Percentiles rank a stretch among this genome's conserved stretches.
These are phyloP conservation scores for Dioscorea cayenensis DNA, from an alignment of 116 monocot genomes.

Conservation along the genomic window DNA sequence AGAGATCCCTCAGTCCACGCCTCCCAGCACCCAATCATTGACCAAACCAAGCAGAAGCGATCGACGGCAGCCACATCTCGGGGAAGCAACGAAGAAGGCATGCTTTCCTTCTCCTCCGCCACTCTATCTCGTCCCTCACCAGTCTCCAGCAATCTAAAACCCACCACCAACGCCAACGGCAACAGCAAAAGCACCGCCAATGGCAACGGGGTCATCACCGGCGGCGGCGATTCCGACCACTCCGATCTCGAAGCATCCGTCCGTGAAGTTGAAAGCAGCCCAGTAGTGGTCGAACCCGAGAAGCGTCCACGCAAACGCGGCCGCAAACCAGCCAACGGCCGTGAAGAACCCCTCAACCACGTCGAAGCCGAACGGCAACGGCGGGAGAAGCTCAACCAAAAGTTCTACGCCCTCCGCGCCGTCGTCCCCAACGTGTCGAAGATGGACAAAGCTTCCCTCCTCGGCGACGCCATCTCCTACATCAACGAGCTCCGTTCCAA, in stretches of 20 bases:
- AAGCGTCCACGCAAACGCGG: slow-evolving; percentile 63
- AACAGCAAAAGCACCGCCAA: too few species aligned
- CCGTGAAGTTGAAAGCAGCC: slow-evolving; percentile 50
- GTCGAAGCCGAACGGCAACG: slow-evolving; percentile 88
- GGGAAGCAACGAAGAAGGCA: slow-evolving; percentile 31
- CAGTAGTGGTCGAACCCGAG: slow-evolving; percentile 24
- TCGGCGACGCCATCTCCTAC: slow-evolving; percentile 80
- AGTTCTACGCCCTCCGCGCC: slow-evolving; percentile 87
- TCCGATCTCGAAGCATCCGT: slow-evolving; percentile 56
- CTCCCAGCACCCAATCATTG: slow-evolving; percentile 6
- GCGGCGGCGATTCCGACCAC: slow-evolving; percentile 32
- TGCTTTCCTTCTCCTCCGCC: slow-evolving; percentile 42
- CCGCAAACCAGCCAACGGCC: slow-evolving; percentile 84
- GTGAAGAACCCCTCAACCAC: slow-evolving; percentile 87
- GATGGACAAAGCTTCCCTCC: slow-evolving; percentile 91
- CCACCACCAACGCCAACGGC: not conserved
- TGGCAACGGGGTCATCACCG: not conserved
- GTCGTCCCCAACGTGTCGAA: slow-evolving; percentile 93
- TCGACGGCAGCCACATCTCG: slow-evolving; percentile 23
- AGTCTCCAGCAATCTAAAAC: not conserved
- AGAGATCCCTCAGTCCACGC: slow-evolving; percentile 13
- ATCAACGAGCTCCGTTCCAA: slow-evolving; percentile 70
- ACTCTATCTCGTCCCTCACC: slow-evolving; percentile 3
- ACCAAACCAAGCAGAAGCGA: slow-evolving; percentile 16
- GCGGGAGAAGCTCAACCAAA: slow-evolving; percentile 85